Evolutionary conservation across 345 rosid species (phyloP).

Genomic region (Heritiera littoralis): DNA sequence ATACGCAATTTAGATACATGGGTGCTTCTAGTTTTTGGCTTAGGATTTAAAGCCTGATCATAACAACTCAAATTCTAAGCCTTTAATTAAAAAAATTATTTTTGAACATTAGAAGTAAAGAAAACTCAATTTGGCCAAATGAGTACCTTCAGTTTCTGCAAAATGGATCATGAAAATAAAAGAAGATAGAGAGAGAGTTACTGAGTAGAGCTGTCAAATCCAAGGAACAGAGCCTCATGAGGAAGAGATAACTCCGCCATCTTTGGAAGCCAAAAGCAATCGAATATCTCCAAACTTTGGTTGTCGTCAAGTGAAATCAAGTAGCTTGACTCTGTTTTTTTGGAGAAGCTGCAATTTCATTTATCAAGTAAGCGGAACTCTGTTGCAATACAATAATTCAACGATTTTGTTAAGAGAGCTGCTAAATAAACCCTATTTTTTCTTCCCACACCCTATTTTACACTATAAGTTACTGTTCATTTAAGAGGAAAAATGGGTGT

Average conservation of each 20-base stretch:
- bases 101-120: background rate
- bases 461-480: too few species aligned
- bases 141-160: background rate
- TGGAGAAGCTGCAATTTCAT: too few species aligned
- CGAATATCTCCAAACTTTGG: background rate
- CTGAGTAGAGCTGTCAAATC: constrained; percentile 94
- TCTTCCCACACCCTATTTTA: too few species aligned
- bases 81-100: background rate
- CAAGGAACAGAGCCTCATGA: constrained; percentile 73
- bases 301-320: background rate
- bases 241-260: constrained; percentile 69
- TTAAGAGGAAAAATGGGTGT: too few species aligned
- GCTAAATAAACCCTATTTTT: too few species aligned
- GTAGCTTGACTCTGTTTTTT: background rate
- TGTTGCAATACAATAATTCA: too few species aligned
- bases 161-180: background rate
- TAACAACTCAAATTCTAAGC: background rate
- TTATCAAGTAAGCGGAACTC: too few species aligned
- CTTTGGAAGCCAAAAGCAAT: background rate
- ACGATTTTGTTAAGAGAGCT: too few species aligned
- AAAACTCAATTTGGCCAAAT: background rate
- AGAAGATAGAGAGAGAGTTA: constrained; percentile 31
- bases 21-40: background rate
- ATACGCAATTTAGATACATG: background rate
- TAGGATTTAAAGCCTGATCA: background rate